Percentiles rank a stretch among this genome's conserved stretches.
phyloP scores from a whole-genome alignment of 805 yeast species.

The Saturnispora kantuleensis region DNA sequence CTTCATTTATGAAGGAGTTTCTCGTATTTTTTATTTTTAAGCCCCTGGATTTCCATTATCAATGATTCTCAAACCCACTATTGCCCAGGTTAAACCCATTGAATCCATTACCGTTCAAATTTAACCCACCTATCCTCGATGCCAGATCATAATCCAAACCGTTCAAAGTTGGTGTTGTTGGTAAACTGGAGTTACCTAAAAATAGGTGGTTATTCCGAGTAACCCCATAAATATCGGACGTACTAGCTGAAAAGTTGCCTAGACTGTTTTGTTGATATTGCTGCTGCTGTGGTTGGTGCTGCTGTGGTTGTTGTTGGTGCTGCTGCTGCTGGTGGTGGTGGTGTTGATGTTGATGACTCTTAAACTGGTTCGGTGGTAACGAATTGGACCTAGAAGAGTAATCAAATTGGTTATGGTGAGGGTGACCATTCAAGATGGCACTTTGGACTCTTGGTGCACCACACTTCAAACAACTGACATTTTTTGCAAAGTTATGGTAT shows the following conservation, averaged over 20 bases:
- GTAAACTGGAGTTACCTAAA: slow-evolving; percentile 1
- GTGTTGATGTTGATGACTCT: slow-evolving; percentile 1
- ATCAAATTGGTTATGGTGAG: slow-evolving; percentile 17
- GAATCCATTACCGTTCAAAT: slow-evolving; percentile 9
- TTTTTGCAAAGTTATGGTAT: slow-evolving; percentile 90
- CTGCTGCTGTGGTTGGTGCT: background rate
- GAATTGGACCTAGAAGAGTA: slow-evolving; percentile 11
- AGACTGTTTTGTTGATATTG: background rate
- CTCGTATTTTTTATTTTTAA: too few species aligned
- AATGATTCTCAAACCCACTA: slow-evolving; percentile 1
- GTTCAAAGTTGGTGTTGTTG: slow-evolving; percentile 4
- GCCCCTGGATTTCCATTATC: too few species aligned
- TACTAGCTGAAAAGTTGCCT: background rate
- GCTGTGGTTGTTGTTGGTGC: background rate
- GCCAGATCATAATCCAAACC: slow-evolving; percentile 12
- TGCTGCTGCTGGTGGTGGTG: slow-evolving; percentile 1
- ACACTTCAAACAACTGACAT: slow-evolving; percentile 77
- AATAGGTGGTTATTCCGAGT: background rate
- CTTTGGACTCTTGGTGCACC: slow-evolving; percentile 54
- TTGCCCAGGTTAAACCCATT: background rate
- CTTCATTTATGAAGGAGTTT: too few species aligned
- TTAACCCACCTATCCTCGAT: slow-evolving; percentile 15
- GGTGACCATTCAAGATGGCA: slow-evolving; percentile 24
- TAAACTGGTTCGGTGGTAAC: slow-evolving; percentile 8
- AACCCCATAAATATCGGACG: too few species aligned